Conservation (phyloP, 169 alveolate genomes). For the Amoebophrya sp. region DNA sequence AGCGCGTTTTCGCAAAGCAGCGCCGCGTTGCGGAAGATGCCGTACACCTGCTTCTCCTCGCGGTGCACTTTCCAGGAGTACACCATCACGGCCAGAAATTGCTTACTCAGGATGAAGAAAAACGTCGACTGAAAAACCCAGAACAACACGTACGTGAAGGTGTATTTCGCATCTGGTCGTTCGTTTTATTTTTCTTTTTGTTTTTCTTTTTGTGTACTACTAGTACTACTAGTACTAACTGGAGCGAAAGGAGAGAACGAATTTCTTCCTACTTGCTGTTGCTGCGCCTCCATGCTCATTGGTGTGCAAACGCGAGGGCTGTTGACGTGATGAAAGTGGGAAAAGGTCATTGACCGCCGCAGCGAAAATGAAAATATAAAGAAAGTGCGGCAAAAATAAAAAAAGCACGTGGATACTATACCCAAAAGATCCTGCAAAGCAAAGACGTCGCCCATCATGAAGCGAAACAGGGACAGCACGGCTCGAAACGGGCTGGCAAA, state of each 20-base stretch:
- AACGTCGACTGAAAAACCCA: not conserved
- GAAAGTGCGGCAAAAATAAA: no score
- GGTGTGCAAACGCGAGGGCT: no score
- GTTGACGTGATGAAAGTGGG: no score
- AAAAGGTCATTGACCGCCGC: no score
- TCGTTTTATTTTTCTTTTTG: no score
- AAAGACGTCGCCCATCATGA: not conserved
- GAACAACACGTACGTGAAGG: not conserved
- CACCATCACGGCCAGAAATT: not conserved
- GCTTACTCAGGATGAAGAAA: not conserved
- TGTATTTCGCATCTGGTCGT: not conserved
- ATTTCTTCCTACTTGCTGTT: no score
- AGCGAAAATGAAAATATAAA: no score
- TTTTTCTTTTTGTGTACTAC: no score
- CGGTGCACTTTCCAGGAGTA: not conserved
- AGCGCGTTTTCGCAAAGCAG: not conserved
- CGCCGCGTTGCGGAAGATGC: not conserved
- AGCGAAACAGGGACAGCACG: not conserved
- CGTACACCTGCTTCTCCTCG: not conserved
- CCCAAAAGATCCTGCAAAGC: not conserved
- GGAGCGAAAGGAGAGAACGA: no score
- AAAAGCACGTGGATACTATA: no score
- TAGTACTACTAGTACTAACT: no score
- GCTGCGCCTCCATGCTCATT: no score
- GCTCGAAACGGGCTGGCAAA: not conserved